Evolutionary conservation across 345 rosid genomes (phyloP).

Genomic region (Camelina laxa): DNA sequence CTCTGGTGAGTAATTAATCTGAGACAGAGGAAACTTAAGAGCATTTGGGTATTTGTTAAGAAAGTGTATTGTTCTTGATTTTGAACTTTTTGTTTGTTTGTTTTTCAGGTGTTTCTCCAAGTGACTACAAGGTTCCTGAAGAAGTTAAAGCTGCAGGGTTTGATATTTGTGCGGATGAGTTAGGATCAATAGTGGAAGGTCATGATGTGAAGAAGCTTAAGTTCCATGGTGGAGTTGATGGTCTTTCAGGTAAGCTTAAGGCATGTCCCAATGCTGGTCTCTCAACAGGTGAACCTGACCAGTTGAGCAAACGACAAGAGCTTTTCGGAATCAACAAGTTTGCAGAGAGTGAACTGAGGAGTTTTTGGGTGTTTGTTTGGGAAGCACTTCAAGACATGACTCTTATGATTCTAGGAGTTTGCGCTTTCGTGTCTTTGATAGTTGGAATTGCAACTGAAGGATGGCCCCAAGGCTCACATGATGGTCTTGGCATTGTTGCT

Average conservation of each 20-base stretch:
- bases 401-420: slow-evolving; percentile 82
- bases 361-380: slow-evolving; percentile 87
- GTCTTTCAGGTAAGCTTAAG: slow-evolving; percentile 69
- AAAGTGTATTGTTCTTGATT: not conserved
- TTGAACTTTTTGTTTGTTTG: not conserved
- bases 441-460: slow-evolving; percentile 93
- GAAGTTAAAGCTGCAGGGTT: slow-evolving; percentile 85
- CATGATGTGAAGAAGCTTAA: slow-evolving; percentile 78
- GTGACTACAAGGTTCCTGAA: slow-evolving; percentile 70
- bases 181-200: slow-evolving; percentile 85
- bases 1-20: slow-evolving; percentile 51
- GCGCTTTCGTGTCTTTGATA: slow-evolving; percentile 83
- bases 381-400: slow-evolving; percentile 98
- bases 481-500: slow-evolving; percentile 91
- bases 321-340: slow-evolving; percentile 81
- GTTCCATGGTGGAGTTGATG: slow-evolving; percentile 72
- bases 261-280: slow-evolving; percentile 66
- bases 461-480: slow-evolving; percentile 94
- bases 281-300: slow-evolving; percentile 38
- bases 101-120: slow-evolving; percentile 63
- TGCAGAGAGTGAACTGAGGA: slow-evolving; percentile 64
- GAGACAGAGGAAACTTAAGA: not conserved
- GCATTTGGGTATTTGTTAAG: not conserved
- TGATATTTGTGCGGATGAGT: slow-evolving; percentile 79
- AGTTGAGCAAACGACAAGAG: slow-evolving; percentile 61